Conservation (phyloP, 2,329 filamentous ascomycete species). For the Exophiala aquamarina region DNA sequence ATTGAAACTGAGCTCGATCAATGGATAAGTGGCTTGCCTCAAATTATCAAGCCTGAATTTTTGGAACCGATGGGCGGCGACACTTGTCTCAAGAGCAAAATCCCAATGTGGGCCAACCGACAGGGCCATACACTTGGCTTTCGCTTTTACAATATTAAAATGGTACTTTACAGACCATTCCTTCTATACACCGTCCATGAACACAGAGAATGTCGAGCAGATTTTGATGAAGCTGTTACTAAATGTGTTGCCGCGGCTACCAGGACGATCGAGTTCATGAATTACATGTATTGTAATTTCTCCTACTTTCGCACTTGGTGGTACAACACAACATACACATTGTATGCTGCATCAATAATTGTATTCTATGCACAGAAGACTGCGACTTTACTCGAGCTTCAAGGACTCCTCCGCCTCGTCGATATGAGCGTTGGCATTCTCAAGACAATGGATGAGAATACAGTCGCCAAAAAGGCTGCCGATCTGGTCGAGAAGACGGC, state of each 20-base stretch:
- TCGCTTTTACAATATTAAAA: slow-evolving; percentile 43
- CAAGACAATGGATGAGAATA: slow-evolving; percentile 42
- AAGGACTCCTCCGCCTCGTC: slow-evolving; percentile 31
- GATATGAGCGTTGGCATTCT: slow-evolving; percentile 41
- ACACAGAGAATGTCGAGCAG: slow-evolving; percentile 28
- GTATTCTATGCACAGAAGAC: slow-evolving; percentile 37
- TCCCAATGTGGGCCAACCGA: slow-evolving; percentile 40
- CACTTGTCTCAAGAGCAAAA: slow-evolving; percentile 30
- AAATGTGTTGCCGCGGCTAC: slow-evolving; percentile 42
- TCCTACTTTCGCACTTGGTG: slow-evolving; percentile 45
- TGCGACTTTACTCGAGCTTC: slow-evolving; percentile 31
- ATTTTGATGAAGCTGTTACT: slow-evolving; percentile 33
- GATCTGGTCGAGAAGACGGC: not conserved
- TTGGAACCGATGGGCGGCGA: slow-evolving; percentile 20
- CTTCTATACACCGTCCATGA: slow-evolving; percentile 35
- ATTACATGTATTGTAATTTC: slow-evolving; percentile 41
- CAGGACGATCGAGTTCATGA: slow-evolving; percentile 40
- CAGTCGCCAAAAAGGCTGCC: slow-evolving; percentile 38
- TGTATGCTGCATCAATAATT: slow-evolving; percentile 41
- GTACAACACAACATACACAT: slow-evolving; percentile 45
- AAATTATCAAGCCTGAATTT: slow-evolving; percentile 35
- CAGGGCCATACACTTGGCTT: slow-evolving; percentile 41
- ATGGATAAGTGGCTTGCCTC: slow-evolving; percentile 38
- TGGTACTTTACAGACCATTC: slow-evolving; percentile 43
- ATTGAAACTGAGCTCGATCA: slow-evolving; percentile 39